These are phyloP conservation scores for Colletotrichum aenigma DNA, from an alignment of 2,329 filamentous ascomycete species.

Conservation along the genomic window DNA sequence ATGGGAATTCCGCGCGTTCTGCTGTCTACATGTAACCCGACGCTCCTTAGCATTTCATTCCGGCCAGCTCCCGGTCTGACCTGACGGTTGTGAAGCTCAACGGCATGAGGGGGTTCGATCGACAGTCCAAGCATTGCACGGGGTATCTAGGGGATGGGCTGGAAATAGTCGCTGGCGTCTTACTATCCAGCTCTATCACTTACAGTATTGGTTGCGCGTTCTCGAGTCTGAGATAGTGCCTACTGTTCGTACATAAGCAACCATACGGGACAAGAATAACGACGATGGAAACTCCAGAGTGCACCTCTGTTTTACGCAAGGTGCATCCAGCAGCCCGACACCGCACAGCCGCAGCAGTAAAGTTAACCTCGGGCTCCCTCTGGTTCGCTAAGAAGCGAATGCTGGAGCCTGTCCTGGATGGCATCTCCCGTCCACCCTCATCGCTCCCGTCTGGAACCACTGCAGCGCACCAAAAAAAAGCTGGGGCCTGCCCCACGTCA, in stretches of 20 bases:
- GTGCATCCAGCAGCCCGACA: not conserved
- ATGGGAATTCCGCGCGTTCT: not conserved
- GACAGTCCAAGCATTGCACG: not conserved
- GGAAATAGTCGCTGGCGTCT: not conserved
- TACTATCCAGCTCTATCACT: not conserved
- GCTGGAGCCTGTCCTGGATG: not conserved
- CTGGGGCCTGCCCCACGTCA: not conserved
- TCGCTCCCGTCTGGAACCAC: not conserved
- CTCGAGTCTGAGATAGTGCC: not conserved
- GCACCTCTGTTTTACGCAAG: not conserved
- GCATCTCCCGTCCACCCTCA: not conserved
- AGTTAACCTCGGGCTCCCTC: not conserved
- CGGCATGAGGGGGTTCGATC: not conserved
- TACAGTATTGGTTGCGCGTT: not conserved
- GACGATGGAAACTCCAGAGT: not conserved
- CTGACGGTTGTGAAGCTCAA: not conserved
- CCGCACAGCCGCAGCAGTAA: not conserved
- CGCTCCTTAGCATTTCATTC: constrained; percentile 1
- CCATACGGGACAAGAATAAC: not conserved
- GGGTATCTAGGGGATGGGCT: not conserved
- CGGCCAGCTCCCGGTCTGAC: not conserved
- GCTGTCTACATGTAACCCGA: not conserved
- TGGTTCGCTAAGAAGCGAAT: not conserved
- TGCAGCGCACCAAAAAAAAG: not conserved
- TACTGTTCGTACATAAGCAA: not conserved